These are phyloP conservation scores for Diplocarpon mali DNA, from an alignment of 2,329 filamentous ascomycete genomes.

Conservation along the genomic window DNA sequence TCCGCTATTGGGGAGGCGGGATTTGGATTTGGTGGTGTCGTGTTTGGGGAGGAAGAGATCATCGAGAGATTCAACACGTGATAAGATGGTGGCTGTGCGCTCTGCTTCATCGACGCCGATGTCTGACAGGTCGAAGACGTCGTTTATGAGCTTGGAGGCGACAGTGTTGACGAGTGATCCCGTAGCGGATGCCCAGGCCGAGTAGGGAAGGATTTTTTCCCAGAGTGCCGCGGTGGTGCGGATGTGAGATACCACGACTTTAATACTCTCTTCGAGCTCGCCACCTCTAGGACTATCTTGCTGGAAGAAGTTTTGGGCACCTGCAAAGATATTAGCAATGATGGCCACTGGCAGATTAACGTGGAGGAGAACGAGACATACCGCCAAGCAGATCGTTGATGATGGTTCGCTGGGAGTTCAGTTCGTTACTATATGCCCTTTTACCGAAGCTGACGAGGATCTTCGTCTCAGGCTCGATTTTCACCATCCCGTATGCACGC, in stretches of 20 bases:
- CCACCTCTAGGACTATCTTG: conserved; percentile 31
- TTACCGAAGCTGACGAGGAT: conserved; percentile 49
- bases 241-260: conserved; percentile 41
- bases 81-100: conserved; percentile 47
- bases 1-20: not conserved
- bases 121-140: conserved; percentile 50
- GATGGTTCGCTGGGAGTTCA: conserved; percentile 48
- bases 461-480: conserved; percentile 48
- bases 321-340: conserved; percentile 17
- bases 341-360: not conserved
- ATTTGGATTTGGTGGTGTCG: not conserved
- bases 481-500: conserved; percentile 42
- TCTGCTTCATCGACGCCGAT: conserved; percentile 56
- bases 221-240: conserved; percentile 43
- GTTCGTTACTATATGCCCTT: conserved; percentile 49
- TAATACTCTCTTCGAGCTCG: conserved; percentile 40
- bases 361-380: conserved; percentile 16
- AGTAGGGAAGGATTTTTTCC: conserved; percentile 46
- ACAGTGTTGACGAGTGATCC: conserved; percentile 49
- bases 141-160: conserved; percentile 47
- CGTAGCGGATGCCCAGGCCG: conserved; percentile 51
- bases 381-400: conserved; percentile 50
- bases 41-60: conserved; percentile 43
- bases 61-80: conserved; percentile 45
- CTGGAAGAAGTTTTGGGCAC: conserved; percentile 48